Evolutionary conservation across 148 eudicot genomes (phyloP), one percentile per base, ranked within the genome.

Genomic region (Fallopia convolvulus): DNA sequence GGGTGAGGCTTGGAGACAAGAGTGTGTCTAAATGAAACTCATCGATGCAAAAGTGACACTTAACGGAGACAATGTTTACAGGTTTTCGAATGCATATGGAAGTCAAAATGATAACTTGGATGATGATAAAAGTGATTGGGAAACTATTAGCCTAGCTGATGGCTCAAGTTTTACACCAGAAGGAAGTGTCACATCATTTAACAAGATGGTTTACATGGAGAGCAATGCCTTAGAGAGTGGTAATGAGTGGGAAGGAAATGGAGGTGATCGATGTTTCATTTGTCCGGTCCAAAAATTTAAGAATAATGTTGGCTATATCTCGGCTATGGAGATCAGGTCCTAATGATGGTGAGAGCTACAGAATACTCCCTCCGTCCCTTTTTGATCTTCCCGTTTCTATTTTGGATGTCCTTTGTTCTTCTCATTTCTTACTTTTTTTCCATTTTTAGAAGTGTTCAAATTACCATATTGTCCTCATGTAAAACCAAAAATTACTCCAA

Each of bases 91-190:
- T 70, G 82, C 76, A 21, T 87, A 87, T 61, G 72, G 52, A 20
- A 80, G 84, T 74, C 86, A 76, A 49, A 84, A 80, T 48, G 91
- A 84, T 15, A 89, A 87, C 33, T 20, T 83, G 14, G 98, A 87
- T 79, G 98, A 89, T 52, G 97, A 86, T 33, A 91, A 78, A 32
- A 93, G 98, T 42, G 97, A 90, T 61, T 91, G 98, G 98, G 98
- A 93, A 81, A 92, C 94, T 0, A 90, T 88, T 53, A 94, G 93
- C 81, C 90, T 89, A 74, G 80, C 74, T 4, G 98, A 90, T 11
- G 98, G 92, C 10, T 94, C 97, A 4, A 90, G 91, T 79, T 94
- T 82, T 83, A 90, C 98, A 7, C 89, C 87, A 3, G 85, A 86
- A 2, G 94, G 89, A 77, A 91, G 93, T 60, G 18, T 70, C 20